Base-by-base conservation (phyloP, 768 basidiomycete genomes). In the Leccinum aurantiacum region DNA sequence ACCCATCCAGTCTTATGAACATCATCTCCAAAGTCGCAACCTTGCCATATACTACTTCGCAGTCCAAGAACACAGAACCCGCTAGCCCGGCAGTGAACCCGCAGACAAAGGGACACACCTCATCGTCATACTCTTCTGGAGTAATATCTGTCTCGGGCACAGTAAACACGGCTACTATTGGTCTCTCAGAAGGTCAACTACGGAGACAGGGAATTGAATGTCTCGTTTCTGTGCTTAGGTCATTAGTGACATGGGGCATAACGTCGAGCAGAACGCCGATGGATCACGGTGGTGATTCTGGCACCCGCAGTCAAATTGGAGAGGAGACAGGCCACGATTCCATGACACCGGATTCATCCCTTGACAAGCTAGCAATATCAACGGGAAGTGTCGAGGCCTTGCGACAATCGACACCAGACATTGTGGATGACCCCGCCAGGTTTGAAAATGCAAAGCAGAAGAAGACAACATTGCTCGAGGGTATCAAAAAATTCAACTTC, bases 391-490 rank as follows among this genome's bases (percentile, higher is more conserved):
- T 75, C 10, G 90, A 90, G 65, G 77, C 75, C 3, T 75, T 84
- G 19, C 82, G 89, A 57, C 84, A 87, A 54, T 76, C 84, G 11
- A 93, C 93, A 0, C 91, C 93, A 0, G 93, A 94, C 59, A 69
- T 87, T 41, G 75, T 77, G n/a, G 97, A 98, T 68, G 96, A 98
- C 71, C 96, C 96, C 1, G 88, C 82, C 19, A 84, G 84, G 68
- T 98, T 99, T 63, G 96, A 98, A 78, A 95, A 84, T 61, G 97
- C 95, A 11, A 98, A 97, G 73, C 91, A 94, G 76, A 90, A 92
- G 76, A 99, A 99, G 77, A 98, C 93, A 35, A 95, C 90, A 0
- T 74, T 98, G 29, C 76, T 95, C 41, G 96, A 98, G 71, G 97
- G 97, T 27, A 91, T 98, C 75, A 95, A 90, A 74, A 94, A 93